Base-by-base conservation (phyloP, 169 alveolate species). In the Besnoitia besnoiti region DNA sequence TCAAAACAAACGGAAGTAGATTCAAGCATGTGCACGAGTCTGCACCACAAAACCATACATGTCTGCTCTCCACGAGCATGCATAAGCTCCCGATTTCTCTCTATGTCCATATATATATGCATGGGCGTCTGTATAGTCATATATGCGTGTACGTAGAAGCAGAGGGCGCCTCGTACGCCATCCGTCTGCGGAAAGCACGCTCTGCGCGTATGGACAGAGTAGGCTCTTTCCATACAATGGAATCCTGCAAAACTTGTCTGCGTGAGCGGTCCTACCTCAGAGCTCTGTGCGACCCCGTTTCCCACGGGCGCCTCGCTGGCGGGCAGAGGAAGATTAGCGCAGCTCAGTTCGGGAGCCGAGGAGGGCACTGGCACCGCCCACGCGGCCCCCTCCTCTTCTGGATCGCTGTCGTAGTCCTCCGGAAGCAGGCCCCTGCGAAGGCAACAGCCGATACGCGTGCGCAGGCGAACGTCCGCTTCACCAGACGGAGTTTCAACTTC, bases 341-440 rank as follows among this genome's bases (percentile, higher is more conserved):
- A 14, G 14, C 5, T 5, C 14, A 5, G 55, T 49, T 49, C 14
- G 67, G 1, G 67, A 55, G 82, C 82, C 24, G 82, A 19, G 2
- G 82, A 10, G 4, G 82, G 24, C 44, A 73, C 44, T 1, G 82
- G 82, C 14, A 8, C 47, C 10, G 82, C 82, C 82, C 82, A 73
- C 46, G 82, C n/a, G 10, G 82, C 82, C 21, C 14, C 50, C 40
- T 77, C 87, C 21, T 77, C 87, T 16, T 77, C 87, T 3, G 33
- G 35, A 37, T 77, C 87, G 59, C 87, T 77, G 21, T 77, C 87
- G 59, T 39, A 77, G 59, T 77, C 87, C 40, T 77, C 87, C 14
- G 87, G 87, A 10, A 77, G 87, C 33, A 77, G 59, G 14, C 55
- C 55, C 30, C 87, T 77, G 87, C 40, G 1, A 30, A 30, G 21